Evolutionary conservation across 78 protist genomes (phyloP).

Genomic region (Dictyostelium brefeldianum): DNA sequence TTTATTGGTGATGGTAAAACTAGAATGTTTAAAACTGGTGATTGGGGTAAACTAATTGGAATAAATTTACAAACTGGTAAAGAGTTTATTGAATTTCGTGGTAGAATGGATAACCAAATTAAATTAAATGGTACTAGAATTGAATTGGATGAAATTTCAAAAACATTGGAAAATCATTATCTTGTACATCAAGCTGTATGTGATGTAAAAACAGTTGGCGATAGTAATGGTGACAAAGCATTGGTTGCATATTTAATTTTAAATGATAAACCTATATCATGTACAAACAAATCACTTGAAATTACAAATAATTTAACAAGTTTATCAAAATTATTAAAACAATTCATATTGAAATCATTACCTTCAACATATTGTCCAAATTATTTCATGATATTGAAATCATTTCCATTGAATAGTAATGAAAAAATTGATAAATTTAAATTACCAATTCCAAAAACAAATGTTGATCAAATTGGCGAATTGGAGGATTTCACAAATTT

Average conservation of each 20-base stretch:
- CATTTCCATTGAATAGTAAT: conserved; percentile 58
- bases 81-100: conserved; percentile 51
- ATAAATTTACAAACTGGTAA: not conserved
- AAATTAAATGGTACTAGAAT: conserved; percentile 61
- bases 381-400: conserved; percentile 7
- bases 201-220: conserved; percentile 18
- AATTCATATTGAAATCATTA: conserved; percentile 11
- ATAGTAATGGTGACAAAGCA: not conserved
- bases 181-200: conserved; percentile 38
- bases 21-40: conserved; percentile 62
- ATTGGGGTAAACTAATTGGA: conserved; percentile 38
- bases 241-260: conserved; percentile 46
- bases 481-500: too few relatives aligned
- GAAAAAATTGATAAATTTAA: conserved; percentile 62
- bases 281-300: not conserved
- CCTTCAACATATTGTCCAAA: conserved; percentile 35
- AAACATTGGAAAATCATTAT: conserved; percentile 10
- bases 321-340: not conserved
- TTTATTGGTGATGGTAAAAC: not conserved
- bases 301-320: not conserved
- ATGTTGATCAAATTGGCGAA: too few relatives aligned
- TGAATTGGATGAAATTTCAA: conserved; percentile 68
- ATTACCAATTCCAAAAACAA: conserved; percentile 26
- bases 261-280: not conserved
- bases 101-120: conserved; percentile 75